Evolutionary conservation across 768 basidiomycete genomes (phyloP).

Genomic region (Gyrodon lividus): DNA sequence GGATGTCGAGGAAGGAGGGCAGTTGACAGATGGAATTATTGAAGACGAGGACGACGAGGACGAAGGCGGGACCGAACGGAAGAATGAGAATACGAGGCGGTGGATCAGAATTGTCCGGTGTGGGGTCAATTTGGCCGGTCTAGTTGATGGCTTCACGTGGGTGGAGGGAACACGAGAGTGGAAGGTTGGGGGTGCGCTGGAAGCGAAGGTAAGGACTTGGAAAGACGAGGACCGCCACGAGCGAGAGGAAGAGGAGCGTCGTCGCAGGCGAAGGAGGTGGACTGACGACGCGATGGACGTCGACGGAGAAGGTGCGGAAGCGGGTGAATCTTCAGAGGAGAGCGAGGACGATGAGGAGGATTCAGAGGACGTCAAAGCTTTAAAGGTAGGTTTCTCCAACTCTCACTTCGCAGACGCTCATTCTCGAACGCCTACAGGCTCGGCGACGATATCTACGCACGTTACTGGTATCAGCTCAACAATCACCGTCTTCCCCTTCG

Average conservation of each 20-base stretch:
- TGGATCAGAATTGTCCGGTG: constrained; percentile 78
- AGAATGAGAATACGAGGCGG: constrained; percentile 48
- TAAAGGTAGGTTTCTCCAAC: constrained; percentile 57
- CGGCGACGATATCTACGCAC: constrained; percentile 72
- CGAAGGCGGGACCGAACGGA: constrained; percentile 25
- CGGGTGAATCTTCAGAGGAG: constrained; percentile 44
- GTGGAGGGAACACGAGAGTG: constrained; percentile 57
- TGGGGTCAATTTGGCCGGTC: constrained; percentile 61
- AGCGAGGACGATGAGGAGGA: constrained; percentile 64
- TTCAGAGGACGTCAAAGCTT: constrained; percentile 68
- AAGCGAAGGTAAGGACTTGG: constrained; percentile 70
- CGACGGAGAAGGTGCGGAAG: constrained; percentile 53
- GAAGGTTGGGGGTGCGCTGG: constrained; percentile 62
- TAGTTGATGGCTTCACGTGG: constrained; percentile 78
- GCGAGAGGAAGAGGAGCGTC: constrained; percentile 64
- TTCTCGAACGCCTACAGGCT: constrained; percentile 43
- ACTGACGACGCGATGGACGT: constrained; percentile 71
- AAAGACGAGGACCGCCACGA: constrained; percentile 66
- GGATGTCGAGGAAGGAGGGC: constrained; percentile 53
- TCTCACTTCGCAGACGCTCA: constrained; percentile 5
- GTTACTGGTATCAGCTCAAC: constrained; percentile 53
- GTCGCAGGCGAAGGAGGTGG: constrained; percentile 61
- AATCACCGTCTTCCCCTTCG: constrained; percentile 23
- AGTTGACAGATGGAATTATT: constrained; percentile 73
- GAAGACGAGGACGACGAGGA: constrained; percentile 72